Evolutionary conservation across 306 rosid genomes (phyloP).

Genomic region (Cajanus cajan): DNA sequence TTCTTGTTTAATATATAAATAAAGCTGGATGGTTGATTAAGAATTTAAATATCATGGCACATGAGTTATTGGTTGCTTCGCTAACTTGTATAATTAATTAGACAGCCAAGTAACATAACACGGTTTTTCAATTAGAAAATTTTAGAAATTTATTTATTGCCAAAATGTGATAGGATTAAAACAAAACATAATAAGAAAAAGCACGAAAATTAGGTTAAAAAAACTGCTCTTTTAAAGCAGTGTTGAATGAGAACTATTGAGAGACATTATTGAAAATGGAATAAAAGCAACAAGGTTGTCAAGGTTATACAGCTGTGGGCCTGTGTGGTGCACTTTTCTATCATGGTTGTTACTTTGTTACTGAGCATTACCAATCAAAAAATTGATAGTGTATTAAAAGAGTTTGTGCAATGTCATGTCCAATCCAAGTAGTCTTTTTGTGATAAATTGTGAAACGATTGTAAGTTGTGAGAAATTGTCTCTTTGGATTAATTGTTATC

Average conservation of each 20-base stretch:
- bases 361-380: neutral
- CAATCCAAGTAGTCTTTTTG: neutral
- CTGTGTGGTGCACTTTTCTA: neutral
- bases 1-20: no score
- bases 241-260: neutral
- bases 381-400: neutral
- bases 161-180: neutral
- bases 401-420: neutral
- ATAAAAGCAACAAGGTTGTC: neutral
- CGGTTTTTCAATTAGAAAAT: neutral
- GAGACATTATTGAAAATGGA: neutral
- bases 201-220: neutral
- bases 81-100: neutral
- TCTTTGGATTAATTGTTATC: neutral
- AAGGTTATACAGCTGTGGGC: neutral
- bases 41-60: neutral
- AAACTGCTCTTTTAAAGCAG: neutral
- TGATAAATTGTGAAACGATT: neutral
- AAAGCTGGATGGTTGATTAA: no score
- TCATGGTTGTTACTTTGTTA: neutral
- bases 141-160: neutral
- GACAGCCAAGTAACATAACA: neutral
- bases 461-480: neutral
- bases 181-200: neutral
- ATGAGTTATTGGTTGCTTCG: neutral